These are phyloP conservation scores for Aureobasidium melanogenum DNA, from an alignment of 2,329 filamentous ascomycete genomes.

Conservation along the genomic window DNA sequence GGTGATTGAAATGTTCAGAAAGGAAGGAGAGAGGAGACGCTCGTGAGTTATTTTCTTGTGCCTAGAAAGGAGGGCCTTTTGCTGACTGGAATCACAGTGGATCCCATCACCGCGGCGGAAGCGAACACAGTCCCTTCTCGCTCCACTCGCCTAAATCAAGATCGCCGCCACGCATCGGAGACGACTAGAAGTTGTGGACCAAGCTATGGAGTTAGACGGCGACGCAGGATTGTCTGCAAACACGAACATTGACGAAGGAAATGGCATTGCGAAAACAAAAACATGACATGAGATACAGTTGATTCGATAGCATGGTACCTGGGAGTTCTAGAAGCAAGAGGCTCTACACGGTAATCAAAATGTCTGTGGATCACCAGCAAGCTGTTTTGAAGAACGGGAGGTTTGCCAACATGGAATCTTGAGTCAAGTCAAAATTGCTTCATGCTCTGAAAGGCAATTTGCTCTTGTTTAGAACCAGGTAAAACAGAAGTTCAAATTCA, in stretches of 20 bases:
- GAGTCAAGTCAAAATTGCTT: too few relatives aligned
- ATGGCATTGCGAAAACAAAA: neutral
- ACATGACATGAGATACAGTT: neutral
- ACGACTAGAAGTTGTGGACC: neutral
- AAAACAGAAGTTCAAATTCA: too few relatives aligned
- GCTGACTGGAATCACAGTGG: neutral
- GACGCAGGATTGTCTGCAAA: neutral
- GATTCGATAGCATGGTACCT: neutral
- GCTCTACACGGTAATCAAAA: neutral
- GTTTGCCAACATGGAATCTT: too few relatives aligned
- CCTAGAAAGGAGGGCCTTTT: neutral
- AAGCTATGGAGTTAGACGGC: neutral
- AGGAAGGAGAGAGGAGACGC: slow-evolving; percentile 76
- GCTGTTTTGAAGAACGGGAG: neutral
- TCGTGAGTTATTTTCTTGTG: slow-evolving; percentile 52
- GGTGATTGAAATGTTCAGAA: slow-evolving; percentile 77
- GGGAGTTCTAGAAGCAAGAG: neutral
- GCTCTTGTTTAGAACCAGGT: too few relatives aligned
- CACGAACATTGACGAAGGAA: too few relatives aligned
- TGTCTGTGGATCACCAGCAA: neutral
- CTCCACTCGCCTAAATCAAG: slow-evolving; percentile 1
- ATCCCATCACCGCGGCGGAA: neutral
- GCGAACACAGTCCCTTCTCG: slow-evolving; percentile 2
- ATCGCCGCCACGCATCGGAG: slow-evolving; percentile 9
- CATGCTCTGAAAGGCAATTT: too few relatives aligned